These are phyloP conservation scores for Herpetomonas muscarum DNA, from an alignment of 208 protist species.

Conservation along the genomic window DNA sequence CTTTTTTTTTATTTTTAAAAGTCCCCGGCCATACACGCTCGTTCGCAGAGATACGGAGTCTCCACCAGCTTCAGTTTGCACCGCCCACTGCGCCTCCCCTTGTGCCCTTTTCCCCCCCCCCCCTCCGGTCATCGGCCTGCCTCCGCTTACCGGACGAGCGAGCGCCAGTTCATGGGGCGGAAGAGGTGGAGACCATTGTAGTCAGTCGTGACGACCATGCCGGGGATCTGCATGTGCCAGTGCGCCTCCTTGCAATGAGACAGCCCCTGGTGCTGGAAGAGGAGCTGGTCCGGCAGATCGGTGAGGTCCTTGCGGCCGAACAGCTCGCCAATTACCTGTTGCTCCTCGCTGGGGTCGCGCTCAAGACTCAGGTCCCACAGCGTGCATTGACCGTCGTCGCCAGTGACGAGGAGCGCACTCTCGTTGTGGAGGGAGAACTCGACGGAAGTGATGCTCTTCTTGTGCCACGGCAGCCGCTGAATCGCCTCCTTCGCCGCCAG, in stretches of 20 bases:
- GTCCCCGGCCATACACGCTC: too few relatives aligned
- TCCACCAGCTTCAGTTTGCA: not conserved
- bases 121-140: not conserved
- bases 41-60: not conserved
- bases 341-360: slow-evolving; percentile 92
- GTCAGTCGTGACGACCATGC: slow-evolving; percentile 94
- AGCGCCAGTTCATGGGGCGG: slow-evolving; percentile 94
- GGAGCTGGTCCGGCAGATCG: slow-evolving; percentile 92
- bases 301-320: slow-evolving; percentile 76
- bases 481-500: slow-evolving; percentile 62
- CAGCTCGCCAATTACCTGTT: slow-evolving; percentile 71
- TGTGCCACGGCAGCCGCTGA: slow-evolving; percentile 91
- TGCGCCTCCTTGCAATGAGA: slow-evolving; percentile 97
- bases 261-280: slow-evolving; percentile 98
- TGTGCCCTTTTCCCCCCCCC: not conserved
- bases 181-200: slow-evolving; percentile 96
- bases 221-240: slow-evolving; percentile 97
- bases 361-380: slow-evolving; percentile 98
- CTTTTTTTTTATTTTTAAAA: too few relatives aligned
- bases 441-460: slow-evolving; percentile 94
- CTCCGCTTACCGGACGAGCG: slow-evolving; percentile 65
- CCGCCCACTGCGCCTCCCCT: slow-evolving; percentile 2
- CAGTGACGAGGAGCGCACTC: slow-evolving; percentile 92
- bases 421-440: slow-evolving; percentile 97
- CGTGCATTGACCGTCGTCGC: slow-evolving; percentile 93